Base-by-base conservation (phyloP, 306 rosid species). In the Ammopiptanthus mongolicus region DNA sequence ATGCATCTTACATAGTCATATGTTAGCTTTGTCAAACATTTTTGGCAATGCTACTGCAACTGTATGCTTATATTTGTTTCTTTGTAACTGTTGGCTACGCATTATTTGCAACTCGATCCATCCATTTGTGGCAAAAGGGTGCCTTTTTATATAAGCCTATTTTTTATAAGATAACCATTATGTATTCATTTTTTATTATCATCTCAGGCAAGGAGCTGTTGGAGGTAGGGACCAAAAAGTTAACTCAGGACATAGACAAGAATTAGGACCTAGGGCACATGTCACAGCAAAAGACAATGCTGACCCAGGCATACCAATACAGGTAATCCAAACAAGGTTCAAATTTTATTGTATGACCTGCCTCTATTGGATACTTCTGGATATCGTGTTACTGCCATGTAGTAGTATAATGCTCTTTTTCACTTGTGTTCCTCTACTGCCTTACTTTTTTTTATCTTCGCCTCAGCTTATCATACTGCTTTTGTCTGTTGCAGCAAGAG, bases 151-250 rank as follows among this genome's bases (percentile, higher is more conserved):
- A 31, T 22, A 77, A 65, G 71, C 15, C 33, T 60, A 17, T 21
- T 37, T 41, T 57, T 56, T 2, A 34, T 63, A 59, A 55, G 61
- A 68, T 52, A 22, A 81, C 12, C 63, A 37, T 61, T 44, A 14
- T 15, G 29, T 23, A 76, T 36, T 65, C 52, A 10, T 28, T 42
- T 66, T 59, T 59, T 10, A 60, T 80, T 22, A 42, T 69, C 33
- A 2, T 68, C 48, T 72, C 62, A 95, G 98, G 91, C 89, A 84
- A 78, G 83, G 90, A 63, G 73, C 80, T 63, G 76, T 17, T 57
- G 89, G 89, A 73, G 85, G 82, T 71, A 87, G 81, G 74, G 86
- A 77, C 55, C 86, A 69, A 67, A 88, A 81, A 44, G 63, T 57
- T 81, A 85, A 69, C 50, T 78, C 64, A 17, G 87, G 83, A 71